phyloP scores from a whole-genome alignment of 805 yeast species.

The Yarrowia keelungensis region DNA sequence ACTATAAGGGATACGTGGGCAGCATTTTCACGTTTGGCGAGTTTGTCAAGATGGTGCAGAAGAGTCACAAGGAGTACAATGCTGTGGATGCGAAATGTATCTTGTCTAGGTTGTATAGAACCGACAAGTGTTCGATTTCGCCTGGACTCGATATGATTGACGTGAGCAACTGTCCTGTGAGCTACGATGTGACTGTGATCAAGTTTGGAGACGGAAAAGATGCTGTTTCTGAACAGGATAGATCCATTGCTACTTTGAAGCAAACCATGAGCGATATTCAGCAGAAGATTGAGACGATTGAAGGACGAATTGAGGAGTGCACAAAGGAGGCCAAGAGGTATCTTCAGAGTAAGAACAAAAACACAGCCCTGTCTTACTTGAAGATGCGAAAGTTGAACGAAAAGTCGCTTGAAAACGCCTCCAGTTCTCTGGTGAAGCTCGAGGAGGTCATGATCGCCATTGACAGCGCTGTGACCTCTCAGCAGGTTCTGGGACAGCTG shows the following conservation, averaged over 20 bases:
- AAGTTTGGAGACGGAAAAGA: conserved; percentile 28
- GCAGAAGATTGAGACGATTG: conserved; percentile 5
- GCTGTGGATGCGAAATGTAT: conserved; percentile 6
- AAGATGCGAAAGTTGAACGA: conserved; percentile 33
- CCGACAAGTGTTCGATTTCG: conserved; percentile 19
- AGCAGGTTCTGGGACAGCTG: conserved; percentile 20
- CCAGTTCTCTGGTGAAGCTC: conserved; percentile 14
- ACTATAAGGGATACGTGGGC: conserved; percentile 33
- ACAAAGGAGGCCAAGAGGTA: conserved; percentile 7
- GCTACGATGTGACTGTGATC: conserved; percentile 10
- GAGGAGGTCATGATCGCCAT: conserved; percentile 27
- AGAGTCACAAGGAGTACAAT: not conserved
- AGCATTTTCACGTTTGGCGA: conserved; percentile 29
- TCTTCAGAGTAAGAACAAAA: conserved; percentile 7
- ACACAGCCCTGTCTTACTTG: conserved; percentile 19
- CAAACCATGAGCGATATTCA: conserved; percentile 22
- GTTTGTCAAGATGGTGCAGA: conserved; percentile 8
- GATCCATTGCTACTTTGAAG: conserved; percentile 23
- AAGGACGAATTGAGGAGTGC: conserved; percentile 20
- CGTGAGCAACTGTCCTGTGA: conserved; percentile 12
- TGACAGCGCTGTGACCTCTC: conserved; percentile 19
- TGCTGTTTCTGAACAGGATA: conserved; percentile 15
- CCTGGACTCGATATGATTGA: conserved; percentile 26
- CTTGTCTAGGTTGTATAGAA: not conserved
- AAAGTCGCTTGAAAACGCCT: conserved; percentile 19